Percentiles rank a stretch among this genome's conserved stretches.
Evolutionary conservation across 805 yeast genomes (phyloP).

Genomic region (Zygoascus flipseniorum): DNA sequence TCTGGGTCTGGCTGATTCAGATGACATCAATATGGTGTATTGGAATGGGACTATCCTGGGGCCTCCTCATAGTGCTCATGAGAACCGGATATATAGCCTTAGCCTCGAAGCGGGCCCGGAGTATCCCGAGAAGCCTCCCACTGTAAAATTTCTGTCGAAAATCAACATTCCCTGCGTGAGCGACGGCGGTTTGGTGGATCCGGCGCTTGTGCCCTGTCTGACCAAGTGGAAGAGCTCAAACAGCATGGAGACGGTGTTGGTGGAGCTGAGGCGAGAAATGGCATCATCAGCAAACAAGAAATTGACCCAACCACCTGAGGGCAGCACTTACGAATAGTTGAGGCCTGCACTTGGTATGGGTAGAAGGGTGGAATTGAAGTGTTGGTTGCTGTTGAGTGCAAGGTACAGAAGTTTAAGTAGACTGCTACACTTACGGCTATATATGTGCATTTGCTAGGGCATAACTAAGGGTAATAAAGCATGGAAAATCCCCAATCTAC

Average conservation of each 20-base stretch:
- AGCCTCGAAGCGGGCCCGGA: constrained; percentile 70
- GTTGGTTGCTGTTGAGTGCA: too few species aligned
- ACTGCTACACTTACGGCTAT: too few species aligned
- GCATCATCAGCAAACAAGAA: constrained; percentile 74
- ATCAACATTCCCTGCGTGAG: constrained; percentile 92
- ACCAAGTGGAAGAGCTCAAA: constrained; percentile 82
- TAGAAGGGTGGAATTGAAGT: neutral
- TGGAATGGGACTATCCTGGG: constrained; percentile 99
- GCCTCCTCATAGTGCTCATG: constrained; percentile 88
- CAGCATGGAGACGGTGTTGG: constrained; percentile 85
- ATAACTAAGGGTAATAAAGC: too few species aligned
- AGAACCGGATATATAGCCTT: constrained; percentile 84
- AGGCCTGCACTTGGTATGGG: neutral
- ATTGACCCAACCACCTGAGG: constrained; percentile 87
- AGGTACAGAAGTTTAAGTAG: too few species aligned
- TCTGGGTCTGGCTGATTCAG: constrained; percentile 83
- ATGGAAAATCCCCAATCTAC: too few species aligned
- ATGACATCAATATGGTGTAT: constrained; percentile 84
- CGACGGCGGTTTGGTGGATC: constrained; percentile 45
- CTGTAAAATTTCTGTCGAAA: constrained; percentile 69
- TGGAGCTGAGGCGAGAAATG: constrained; percentile 86
- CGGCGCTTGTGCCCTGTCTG: constrained; percentile 54
- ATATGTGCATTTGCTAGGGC: too few species aligned
- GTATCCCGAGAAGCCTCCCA: constrained; percentile 88
- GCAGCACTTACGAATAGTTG: constrained; percentile 44